Evolutionary conservation across 83 land plant genomes (phyloP), one percentile per base, ranked within the genome.

Genomic region (Diphasiastrum complanatum): DNA sequence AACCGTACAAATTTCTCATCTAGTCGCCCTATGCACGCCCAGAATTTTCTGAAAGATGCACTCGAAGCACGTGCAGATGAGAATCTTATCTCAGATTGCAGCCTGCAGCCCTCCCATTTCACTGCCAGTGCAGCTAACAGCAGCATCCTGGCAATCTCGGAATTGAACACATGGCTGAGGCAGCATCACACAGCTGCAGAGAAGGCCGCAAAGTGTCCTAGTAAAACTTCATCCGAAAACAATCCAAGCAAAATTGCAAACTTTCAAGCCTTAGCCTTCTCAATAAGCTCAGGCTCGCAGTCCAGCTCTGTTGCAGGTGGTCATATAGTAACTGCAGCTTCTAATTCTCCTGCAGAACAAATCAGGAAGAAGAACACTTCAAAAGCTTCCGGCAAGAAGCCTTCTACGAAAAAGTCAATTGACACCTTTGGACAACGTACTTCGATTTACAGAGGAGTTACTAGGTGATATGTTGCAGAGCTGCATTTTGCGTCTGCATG

Each of bases 391-490:
- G 19, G 34, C 59, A 55, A 55, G 34, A 35, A 25, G 34, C 59
- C 59, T 20, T 27, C 59, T 55, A 1, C 34, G 6, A 25, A 35
- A 35, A 55, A 55, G 35, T 55, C 59, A 11, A 27, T 55, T 30
- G 59, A 55, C 35, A 55, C 59, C 11, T 55, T 55, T 35, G 59
- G 59, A 55, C 59, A 55, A 27, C 34, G 59, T 11, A 55, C 59
- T 24, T 55, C 59, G 5, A 55, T 55, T 16, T 55, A 55, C 19
- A 20, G 59, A 55, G 59, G 59, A 16, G 59, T 55, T 11, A 55
- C 59, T 10, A 55, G 59, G 59, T 55, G n/a, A n/a, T n/a, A n/a
- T n/a, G n/a, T n/a, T n/a, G n/a, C n/a, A n/a, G n/a, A n/a, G n/a
- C n/a, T n/a, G n/a, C n/a, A n/a, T n/a, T n/a, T n/a, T n/a, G n/a